Conservation (phyloP, 1,139 yeast genomes). For the Eremothecium gossypii region DNA sequence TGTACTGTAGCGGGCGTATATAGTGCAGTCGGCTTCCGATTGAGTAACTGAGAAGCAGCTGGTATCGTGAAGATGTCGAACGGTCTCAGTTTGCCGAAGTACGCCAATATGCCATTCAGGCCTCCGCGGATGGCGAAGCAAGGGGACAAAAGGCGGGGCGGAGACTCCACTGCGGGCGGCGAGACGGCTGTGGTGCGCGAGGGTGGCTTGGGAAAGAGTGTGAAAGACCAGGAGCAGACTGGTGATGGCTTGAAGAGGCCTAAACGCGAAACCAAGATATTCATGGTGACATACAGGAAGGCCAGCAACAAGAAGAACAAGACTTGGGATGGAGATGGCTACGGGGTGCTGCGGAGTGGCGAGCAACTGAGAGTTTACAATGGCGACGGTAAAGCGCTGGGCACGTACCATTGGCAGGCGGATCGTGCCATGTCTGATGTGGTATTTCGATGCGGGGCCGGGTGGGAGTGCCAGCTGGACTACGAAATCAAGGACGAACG, state of each 20-base stretch:
- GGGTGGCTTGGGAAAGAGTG: too few species aligned
- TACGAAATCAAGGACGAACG: constrained; percentile 29
- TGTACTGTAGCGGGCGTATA: too few species aligned
- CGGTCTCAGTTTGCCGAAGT: constrained; percentile 4
- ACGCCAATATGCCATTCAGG: constrained; percentile 30
- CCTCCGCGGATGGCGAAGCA: constrained; percentile 23
- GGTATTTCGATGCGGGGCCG: constrained; percentile 38
- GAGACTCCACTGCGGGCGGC: not conserved
- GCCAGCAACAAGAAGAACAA: constrained; percentile 69
- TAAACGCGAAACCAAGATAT: constrained; percentile 4
- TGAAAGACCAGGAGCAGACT: too few species aligned
- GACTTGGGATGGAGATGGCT: constrained; percentile 94
- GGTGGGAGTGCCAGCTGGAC: constrained; percentile 48
- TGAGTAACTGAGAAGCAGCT: too few species aligned
- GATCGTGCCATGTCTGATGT: constrained; percentile 32
- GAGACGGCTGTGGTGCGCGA: too few species aligned
- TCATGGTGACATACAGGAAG: constrained; percentile 59
- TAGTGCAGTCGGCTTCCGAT: too few species aligned
- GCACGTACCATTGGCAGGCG: constrained; percentile 14
- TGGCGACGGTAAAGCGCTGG: constrained; percentile 26
- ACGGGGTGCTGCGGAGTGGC: constrained; percentile 29
- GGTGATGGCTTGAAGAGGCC: not conserved
- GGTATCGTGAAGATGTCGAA: not conserved
- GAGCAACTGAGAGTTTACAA: constrained; percentile 23
- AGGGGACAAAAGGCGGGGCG: not conserved